Conservation (phyloP, 2,329 filamentous ascomycete species). For the Phyllosticta paracitricarpa region DNA sequence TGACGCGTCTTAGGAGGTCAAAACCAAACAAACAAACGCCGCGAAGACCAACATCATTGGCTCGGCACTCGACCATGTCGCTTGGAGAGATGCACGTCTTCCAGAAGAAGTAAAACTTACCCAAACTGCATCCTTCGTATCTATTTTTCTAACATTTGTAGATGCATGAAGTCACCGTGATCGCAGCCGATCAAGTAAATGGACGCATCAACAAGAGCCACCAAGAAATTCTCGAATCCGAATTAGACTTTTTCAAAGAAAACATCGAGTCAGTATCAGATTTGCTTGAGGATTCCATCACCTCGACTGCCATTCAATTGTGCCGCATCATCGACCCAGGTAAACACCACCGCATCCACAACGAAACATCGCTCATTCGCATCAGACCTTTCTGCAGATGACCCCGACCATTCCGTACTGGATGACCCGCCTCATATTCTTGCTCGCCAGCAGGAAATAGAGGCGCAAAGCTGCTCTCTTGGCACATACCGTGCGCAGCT, state of each 20-base stretch:
- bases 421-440: neutral
- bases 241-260: constrained; percentile 31
- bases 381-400: neutral
- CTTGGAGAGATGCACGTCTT: constrained; percentile 26
- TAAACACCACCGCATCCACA: neutral
- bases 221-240: constrained; percentile 28
- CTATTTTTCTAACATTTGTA: neutral
- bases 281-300: constrained; percentile 25
- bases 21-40: constrained; percentile 22
- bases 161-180: constrained; percentile 30
- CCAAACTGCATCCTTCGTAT: neutral
- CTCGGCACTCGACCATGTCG: constrained; percentile 24
- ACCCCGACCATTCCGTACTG: neutral
- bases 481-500: constrained; percentile 21
- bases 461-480: constrained; percentile 13
- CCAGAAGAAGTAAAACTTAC: constrained; percentile 26
- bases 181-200: constrained; percentile 31
- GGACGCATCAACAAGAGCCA: constrained; percentile 28
- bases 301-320: constrained; percentile 21
- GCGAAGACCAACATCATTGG: constrained; percentile 26
- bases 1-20: constrained; percentile 25
- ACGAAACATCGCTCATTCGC: constrained; percentile 10
- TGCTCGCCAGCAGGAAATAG: neutral
- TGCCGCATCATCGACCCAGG: constrained; percentile 23
- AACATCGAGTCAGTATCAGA: constrained; percentile 26